Evolutionary conservation across 1,284 basidiomycete species (phyloP).

Genomic region (Rhodotorula sp.): DNA sequence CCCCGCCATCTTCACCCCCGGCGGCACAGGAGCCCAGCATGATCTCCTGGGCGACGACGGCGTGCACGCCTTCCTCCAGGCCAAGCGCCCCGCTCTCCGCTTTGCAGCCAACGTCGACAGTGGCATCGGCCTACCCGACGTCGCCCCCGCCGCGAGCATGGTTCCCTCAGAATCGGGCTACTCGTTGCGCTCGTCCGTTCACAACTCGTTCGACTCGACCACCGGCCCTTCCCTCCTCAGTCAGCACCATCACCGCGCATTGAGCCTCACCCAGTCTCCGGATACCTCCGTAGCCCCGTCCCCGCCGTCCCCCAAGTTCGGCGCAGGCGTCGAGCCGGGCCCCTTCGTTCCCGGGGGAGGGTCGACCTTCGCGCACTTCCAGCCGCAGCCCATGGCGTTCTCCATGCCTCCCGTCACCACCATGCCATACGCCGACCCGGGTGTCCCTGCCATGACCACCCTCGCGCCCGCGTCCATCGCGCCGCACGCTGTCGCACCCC

Average conservation of each 20-base stretch:
- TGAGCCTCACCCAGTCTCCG: constrained; percentile 10
- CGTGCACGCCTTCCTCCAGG: constrained; percentile 16
- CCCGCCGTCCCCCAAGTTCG: constrained; percentile 5
- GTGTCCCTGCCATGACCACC: constrained; percentile 4
- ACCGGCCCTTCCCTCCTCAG: constrained; percentile 6
- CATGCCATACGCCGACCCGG: background rate
- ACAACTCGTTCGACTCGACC: constrained; percentile 29
- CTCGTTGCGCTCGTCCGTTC: constrained; percentile 15
- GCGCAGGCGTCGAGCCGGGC: background rate
- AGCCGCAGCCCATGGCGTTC: constrained; percentile 23
- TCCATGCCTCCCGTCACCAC: background rate
- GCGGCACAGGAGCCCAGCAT: constrained; percentile 11
- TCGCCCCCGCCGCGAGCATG: background rate
- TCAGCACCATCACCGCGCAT: background rate
- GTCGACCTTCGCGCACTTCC: constrained; percentile 23
- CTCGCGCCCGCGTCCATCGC: constrained; percentile 7
- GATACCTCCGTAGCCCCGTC: constrained; percentile 24
- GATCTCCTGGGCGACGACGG: background rate
- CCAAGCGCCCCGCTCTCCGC: constrained; percentile 27
- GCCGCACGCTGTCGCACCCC: background rate
- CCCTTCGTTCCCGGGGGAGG: background rate
- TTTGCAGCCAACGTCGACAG: constrained; percentile 2
- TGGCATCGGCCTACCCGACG: constrained; percentile 1
- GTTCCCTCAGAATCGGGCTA: constrained; percentile 4
- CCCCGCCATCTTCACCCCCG: constrained; percentile 33